Evolutionary conservation across 306 rosid genomes (phyloP).

Genomic region (Vachellia pachyceras): DNA sequence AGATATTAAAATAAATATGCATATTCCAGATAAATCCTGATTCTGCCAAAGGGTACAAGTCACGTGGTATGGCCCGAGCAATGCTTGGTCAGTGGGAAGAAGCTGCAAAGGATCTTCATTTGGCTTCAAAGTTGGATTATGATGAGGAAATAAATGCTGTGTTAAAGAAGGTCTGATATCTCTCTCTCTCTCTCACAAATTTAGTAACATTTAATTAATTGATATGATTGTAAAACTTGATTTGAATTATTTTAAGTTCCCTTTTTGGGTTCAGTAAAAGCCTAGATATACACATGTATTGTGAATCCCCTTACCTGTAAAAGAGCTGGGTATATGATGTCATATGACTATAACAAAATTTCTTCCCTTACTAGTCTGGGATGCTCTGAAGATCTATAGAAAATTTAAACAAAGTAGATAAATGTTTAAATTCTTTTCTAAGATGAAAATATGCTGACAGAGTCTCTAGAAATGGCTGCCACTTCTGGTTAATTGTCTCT

Average conservation of each 20-base stretch:
- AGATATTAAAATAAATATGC: not conserved
- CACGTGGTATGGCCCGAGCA: conserved; percentile 83
- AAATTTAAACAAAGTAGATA: not conserved
- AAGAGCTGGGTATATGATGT: not conserved
- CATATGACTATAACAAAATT: not conserved
- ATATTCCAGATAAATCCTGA: conserved; percentile 81
- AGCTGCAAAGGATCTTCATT: conserved; percentile 90
- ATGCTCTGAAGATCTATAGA: not conserved
- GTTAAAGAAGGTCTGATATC: conserved; percentile 75
- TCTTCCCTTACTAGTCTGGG: not conserved
- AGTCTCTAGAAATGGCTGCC: not conserved
- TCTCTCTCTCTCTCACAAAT: conserved; percentile 25
- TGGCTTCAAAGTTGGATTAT: conserved; percentile 80
- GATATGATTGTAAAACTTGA: conserved; percentile 1
- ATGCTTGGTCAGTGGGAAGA: conserved; percentile 93
- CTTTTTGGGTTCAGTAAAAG: not conserved
- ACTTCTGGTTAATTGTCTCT: not conserved
- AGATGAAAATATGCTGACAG: conserved; percentile 5
- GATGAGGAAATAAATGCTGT: conserved; percentile 88
- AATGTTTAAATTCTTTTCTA: not conserved
- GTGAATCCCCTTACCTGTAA: not conserved
- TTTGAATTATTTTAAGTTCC: conserved; percentile 8
- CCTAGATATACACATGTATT: not conserved
- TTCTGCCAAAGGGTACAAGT: conserved; percentile 92
- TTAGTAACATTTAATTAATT: not conserved